Evolutionary conservation across 2,329 filamentous ascomycete species (phyloP).

Genomic region (Lachnellula subtilissima): DNA sequence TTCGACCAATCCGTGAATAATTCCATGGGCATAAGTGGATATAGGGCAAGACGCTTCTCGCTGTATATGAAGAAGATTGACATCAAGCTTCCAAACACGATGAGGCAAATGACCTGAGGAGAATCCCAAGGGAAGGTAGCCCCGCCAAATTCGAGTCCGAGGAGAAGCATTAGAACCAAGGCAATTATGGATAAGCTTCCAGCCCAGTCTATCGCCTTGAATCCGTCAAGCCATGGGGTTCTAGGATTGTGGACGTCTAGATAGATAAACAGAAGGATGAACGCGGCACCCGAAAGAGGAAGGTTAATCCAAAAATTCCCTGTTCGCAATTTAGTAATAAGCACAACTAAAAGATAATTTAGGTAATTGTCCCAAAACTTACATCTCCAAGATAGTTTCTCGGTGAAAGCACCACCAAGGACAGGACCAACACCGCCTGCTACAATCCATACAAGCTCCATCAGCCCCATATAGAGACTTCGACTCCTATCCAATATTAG

Average conservation of each 20-base stretch:
- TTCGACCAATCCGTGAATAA: conserved; percentile 66
- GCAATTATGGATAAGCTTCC: conserved; percentile 62
- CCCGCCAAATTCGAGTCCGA: conserved; percentile 79
- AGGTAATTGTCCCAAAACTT: neutral
- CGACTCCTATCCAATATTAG: neutral
- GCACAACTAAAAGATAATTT: neutral
- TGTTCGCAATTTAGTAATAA: neutral
- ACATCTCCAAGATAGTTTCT: conserved; percentile 54
- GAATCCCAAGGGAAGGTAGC: conserved; percentile 66
- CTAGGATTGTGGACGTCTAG: conserved; percentile 60
- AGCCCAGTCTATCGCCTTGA: conserved; percentile 55
- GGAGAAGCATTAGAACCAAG: conserved; percentile 74
- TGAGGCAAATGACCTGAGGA: conserved; percentile 68
- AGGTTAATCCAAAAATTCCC: conserved; percentile 55
- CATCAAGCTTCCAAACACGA: conserved; percentile 65
- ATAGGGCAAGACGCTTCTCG: conserved; percentile 66
- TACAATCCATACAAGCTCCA: conserved; percentile 58
- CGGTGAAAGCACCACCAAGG: conserved; percentile 57
- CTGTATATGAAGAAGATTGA: conserved; percentile 57
- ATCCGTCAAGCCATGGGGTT: conserved; percentile 50
- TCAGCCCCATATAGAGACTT: conserved; percentile 37
- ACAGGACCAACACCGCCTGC: conserved; percentile 56
- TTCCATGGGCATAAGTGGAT: conserved; percentile 69
- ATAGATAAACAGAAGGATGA: conserved; percentile 54
- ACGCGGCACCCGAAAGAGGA: conserved; percentile 31